These are phyloP conservation scores for Eremothecium coryli DNA, from an alignment of 1,139 yeast genomes.

Conservation along the genomic window DNA sequence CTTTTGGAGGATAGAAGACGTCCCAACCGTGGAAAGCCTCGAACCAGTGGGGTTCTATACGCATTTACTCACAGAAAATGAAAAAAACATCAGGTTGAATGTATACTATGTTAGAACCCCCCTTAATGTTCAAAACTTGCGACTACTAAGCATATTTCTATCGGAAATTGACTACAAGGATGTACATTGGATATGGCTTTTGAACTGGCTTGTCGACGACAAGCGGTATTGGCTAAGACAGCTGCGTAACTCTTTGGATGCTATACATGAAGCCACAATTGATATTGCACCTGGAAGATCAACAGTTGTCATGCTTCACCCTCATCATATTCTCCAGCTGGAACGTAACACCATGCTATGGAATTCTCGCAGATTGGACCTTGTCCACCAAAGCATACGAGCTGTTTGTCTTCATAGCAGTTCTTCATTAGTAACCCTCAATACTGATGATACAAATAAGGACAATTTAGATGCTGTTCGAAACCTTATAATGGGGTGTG, in stretches of 20 bases:
- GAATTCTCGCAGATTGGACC: constrained; percentile 19
- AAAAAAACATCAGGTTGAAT: not conserved
- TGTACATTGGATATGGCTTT: constrained; percentile 14
- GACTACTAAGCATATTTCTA: constrained; percentile 4
- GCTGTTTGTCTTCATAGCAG: constrained; percentile 12
- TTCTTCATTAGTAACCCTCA: constrained; percentile 13
- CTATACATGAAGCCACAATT: constrained; percentile 5
- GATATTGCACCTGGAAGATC: constrained; percentile 8
- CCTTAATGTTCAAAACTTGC: not conserved
- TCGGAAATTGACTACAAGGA: not conserved
- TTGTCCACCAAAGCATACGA: constrained; percentile 18
- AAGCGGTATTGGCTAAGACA: constrained; percentile 17
- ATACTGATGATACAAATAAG: constrained; percentile 5
- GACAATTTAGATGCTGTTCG: constrained; percentile 8
- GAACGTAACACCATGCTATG: constrained; percentile 16
- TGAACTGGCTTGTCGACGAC: constrained; percentile 17
- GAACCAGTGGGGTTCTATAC: constrained; percentile 4
- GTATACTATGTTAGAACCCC: constrained; percentile 3
- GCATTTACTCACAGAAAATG: constrained; percentile 1
- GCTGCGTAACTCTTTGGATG: constrained; percentile 6
- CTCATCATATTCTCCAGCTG: constrained; percentile 14
- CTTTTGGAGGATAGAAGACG: constrained; percentile 3
- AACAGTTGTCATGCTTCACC: constrained; percentile 12
- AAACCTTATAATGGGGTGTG: constrained; percentile 7
- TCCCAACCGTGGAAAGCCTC: constrained; percentile 2